These are phyloP conservation scores for Limnomonas spitsbergensis DNA, from an alignment of 139 green algal species.

Conservation along the genomic window DNA sequence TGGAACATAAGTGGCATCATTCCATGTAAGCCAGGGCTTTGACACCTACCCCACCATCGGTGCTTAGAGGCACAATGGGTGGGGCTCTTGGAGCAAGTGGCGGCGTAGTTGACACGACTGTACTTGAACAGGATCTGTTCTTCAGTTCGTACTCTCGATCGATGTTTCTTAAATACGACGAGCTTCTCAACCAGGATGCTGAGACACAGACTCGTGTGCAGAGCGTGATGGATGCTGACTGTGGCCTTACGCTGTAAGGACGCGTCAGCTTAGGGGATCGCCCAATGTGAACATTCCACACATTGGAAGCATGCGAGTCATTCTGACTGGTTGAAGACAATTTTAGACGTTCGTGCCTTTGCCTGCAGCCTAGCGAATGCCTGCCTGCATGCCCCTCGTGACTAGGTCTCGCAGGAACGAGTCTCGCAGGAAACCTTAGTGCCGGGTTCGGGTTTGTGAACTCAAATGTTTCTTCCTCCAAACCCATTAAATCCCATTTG, in stretches of 20 bases:
- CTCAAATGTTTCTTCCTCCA: too few relatives aligned
- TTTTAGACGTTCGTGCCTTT: conserved; percentile 7
- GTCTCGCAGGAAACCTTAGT: too few relatives aligned
- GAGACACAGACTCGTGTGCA: conserved; percentile 39
- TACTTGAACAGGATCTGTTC: conserved; percentile 83
- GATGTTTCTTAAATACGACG: conserved; percentile 67
- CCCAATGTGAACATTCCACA: conserved; percentile 27
- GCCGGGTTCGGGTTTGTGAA: too few relatives aligned
- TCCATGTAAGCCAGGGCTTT: too few relatives aligned
- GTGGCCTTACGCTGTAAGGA: conserved; percentile 20
- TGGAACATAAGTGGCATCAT: too few relatives aligned
- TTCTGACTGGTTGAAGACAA: conserved; percentile 17
- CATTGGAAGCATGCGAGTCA: conserved; percentile 18
- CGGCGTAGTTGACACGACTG: conserved; percentile 49
- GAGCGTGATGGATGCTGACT: conserved; percentile 48
- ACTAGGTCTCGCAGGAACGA: too few relatives aligned
- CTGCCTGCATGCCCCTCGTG: too few relatives aligned
- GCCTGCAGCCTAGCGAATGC: not conserved
- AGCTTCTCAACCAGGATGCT: conserved; percentile 59
- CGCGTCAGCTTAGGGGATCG: conserved; percentile 44
- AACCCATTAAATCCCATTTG: too few relatives aligned
- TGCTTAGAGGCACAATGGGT: too few relatives aligned
- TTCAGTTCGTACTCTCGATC: conserved; percentile 76
- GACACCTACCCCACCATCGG: too few relatives aligned
- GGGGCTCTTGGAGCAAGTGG: not conserved